Evolutionary conservation across 257 asterid genomes (phyloP).

Genomic region (Jaltomata sinuosa): DNA sequence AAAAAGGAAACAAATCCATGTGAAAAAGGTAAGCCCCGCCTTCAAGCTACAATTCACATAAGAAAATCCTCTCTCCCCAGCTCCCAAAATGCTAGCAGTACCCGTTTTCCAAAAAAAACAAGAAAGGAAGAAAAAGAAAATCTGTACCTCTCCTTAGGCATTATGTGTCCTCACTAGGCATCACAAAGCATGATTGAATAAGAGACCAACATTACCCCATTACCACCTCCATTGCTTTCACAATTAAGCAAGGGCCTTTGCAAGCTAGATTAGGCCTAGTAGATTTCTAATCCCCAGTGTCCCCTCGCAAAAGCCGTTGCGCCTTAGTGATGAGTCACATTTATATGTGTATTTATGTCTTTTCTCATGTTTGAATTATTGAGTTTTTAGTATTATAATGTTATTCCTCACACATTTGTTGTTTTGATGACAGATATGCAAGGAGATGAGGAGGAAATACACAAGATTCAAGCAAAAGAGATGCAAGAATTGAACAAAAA

Average conservation of each 20-base stretch:
- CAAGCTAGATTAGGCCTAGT: neutral
- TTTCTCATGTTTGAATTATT: too few relatives aligned
- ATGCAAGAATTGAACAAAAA: too few relatives aligned
- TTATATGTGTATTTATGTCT: too few relatives aligned
- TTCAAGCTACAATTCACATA: neutral
- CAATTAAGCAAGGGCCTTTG: neutral
- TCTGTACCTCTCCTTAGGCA: too few relatives aligned
- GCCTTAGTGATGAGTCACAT: neutral
- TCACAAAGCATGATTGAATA: neutral
- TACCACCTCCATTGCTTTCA: neutral
- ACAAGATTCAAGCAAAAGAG: too few relatives aligned
- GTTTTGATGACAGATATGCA: too few relatives aligned
- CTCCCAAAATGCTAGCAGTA: neutral
- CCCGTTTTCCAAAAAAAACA: neutral
- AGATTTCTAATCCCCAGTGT: neutral
- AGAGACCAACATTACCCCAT: too few relatives aligned
- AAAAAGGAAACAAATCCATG: neutral
- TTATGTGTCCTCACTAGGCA: neutral
- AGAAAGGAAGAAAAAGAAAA: neutral
- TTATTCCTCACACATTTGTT: too few relatives aligned
- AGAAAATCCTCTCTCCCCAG: neutral
- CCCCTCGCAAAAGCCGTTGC: neutral
- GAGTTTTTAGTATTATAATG: too few relatives aligned
- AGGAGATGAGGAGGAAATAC: too few relatives aligned
- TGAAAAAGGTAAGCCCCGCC: neutral